Conservation (phyloP, 75 land plant species). For the Pinus tabuliformis region DNA sequence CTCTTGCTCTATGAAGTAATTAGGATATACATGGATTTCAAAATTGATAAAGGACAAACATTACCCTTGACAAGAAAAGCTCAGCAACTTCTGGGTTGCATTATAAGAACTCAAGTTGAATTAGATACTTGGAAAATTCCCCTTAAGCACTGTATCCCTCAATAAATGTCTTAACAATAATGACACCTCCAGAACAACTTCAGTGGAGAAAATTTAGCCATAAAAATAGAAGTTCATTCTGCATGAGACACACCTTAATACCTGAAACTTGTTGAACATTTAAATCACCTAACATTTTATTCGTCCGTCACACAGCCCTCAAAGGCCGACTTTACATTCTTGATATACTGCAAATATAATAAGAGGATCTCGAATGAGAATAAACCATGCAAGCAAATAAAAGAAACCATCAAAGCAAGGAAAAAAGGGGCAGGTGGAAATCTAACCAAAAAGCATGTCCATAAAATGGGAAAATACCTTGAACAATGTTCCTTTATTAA, state of each 20-base stretch:
- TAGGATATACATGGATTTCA: no score
- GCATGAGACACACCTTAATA: not conserved
- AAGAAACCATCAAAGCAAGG: not conserved
- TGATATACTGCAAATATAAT: constrained; percentile 67
- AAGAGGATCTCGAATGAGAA: not conserved
- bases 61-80: no score
- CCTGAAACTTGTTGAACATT: not conserved
- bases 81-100: no score
- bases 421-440: not conserved
- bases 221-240: not conserved
- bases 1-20: no score
- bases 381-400: constrained; percentile 13
- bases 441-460: not conserved
- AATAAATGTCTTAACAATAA: not conserved
- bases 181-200: not conserved
- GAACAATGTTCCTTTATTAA: constrained; percentile 68
- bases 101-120: no score
- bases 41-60: no score
- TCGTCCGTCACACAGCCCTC: constrained; percentile 95
- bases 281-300: constrained; percentile 11
- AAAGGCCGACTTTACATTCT: constrained; percentile 86
- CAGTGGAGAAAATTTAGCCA: not conserved
- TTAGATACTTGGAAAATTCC: not conserved
- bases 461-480: constrained; percentile 44
- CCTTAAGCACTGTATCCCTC: not conserved